These are phyloP conservation scores for Thraustochytrium sp. DNA, from an alignment of 352 stramenopile genomes.

Conservation along the genomic window DNA sequence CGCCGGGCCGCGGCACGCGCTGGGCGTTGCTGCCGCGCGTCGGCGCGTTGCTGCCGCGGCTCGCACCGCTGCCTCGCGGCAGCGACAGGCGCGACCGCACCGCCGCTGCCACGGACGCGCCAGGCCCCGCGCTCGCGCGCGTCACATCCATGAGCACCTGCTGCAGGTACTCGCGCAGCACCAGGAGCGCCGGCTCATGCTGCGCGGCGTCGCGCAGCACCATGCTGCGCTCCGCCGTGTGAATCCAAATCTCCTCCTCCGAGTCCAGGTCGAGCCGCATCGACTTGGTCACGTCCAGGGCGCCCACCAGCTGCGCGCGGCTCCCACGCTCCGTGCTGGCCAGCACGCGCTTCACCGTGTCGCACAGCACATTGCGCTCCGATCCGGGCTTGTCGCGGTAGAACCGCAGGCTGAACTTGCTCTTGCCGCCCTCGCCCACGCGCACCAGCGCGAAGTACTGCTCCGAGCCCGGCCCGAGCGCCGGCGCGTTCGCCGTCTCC, in stretches of 20 bases:
- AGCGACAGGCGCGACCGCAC: no score
- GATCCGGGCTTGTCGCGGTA: neutral
- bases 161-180: neutral
- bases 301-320: neutral
- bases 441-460: constrained; percentile 11
- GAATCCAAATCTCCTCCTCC: neutral
- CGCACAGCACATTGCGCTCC: neutral
- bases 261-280: neutral
- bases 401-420: neutral
- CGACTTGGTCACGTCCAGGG: neutral
- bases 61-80: no score
- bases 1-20: neutral
- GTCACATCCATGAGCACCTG: neutral
- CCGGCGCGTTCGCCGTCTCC: neutral
- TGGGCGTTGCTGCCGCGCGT: neutral
- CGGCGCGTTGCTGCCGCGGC: neutral
- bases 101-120: no score
- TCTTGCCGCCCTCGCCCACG: neutral
- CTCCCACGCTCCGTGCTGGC: neutral
- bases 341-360: neutral
- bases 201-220: neutral
- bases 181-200: neutral
- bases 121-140: no score
- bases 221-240: neutral
- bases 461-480: neutral